Percentiles rank a stretch among this genome's conserved stretches.
Evolutionary conservation across 768 basidiomycete genomes (phyloP).

Genomic region (Leccinum disarticulatum): DNA sequence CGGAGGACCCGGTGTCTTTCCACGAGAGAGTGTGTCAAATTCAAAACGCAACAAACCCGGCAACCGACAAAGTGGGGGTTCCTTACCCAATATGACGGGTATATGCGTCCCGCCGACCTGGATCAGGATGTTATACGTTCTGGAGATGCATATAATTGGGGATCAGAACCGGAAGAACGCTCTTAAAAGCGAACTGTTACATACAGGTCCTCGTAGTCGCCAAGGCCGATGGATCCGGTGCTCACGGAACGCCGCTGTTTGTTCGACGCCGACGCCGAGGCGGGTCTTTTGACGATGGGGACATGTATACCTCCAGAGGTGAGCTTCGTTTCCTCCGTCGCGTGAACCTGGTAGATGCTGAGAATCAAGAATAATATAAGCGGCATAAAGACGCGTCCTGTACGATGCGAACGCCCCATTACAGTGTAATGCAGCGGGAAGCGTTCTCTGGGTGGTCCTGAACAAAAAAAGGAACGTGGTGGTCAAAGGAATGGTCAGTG

Average conservation of each 20-base stretch:
- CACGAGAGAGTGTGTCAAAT: constrained; percentile 3
- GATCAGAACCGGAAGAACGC: background rate
- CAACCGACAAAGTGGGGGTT: background rate
- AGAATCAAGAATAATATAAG: constrained; percentile 6
- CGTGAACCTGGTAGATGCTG: background rate
- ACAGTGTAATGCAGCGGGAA: background rate
- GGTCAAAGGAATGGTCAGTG: background rate
- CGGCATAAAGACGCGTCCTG: constrained; percentile 6
- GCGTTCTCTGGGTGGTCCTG: background rate
- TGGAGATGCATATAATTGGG: constrained; percentile 25
- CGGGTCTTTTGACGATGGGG: constrained; percentile 18
- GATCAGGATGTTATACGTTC: constrained; percentile 63
- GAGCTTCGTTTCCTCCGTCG: background rate
- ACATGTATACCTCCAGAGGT: constrained; percentile 25
- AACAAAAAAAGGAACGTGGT: background rate
- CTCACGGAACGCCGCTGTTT: constrained; percentile 12
- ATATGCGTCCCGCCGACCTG: constrained; percentile 51
- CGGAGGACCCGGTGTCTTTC: constrained; percentile 75
- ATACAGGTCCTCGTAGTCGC: constrained; percentile 46
- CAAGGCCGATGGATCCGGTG: constrained; percentile 50
- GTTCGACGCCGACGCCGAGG: background rate
- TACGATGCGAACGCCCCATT: constrained; percentile 13
- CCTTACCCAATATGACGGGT: constrained; percentile 60
- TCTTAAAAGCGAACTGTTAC: constrained; percentile 38
- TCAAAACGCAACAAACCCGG: background rate